phyloP scores from a whole-genome alignment of 129 eudicot genomes.

The Calendula officinalis region DNA sequence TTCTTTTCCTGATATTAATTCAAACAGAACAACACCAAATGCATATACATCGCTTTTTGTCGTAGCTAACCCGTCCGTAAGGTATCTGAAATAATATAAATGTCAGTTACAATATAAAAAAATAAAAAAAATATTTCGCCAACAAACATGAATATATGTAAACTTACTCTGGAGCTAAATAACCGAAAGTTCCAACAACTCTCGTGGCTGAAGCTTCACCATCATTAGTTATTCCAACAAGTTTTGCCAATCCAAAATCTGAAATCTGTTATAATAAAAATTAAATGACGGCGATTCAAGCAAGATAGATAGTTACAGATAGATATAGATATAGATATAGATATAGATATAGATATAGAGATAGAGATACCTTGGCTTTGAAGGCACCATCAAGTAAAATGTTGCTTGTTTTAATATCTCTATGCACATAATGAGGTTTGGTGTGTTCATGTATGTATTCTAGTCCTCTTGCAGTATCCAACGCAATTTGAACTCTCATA shows the following conservation, averaged over 20 bases:
- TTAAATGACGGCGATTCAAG: background rate
- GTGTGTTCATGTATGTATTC: conserved; percentile 99
- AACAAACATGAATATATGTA: background rate
- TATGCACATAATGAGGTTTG: conserved; percentile 92
- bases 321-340: background rate
- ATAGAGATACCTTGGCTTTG: conserved; percentile 71
- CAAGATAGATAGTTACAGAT: conserved; percentile 1
- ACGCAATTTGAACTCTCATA: conserved; percentile 89
- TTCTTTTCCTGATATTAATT: conserved; percentile 83
- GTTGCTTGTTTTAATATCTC: conserved; percentile 93
- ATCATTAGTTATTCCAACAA: conserved; percentile 68
- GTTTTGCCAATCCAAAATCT: conserved; percentile 94
- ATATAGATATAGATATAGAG: conserved; percentile 1
- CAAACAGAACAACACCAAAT: conserved; percentile 90
- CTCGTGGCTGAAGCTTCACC: conserved; percentile 81
- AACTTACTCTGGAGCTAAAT: conserved; percentile 97
- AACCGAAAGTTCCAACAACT: conserved; percentile 96
- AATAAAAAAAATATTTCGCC: background rate
- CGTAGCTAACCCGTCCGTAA: conserved; percentile 82
- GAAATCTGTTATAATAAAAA: conserved; percentile 56
- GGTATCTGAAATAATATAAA: conserved; percentile 48
- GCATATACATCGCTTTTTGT: conserved; percentile 90
- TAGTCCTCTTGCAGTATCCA: conserved; percentile 92
- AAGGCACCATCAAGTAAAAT: conserved; percentile 82
- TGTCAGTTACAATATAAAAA: conserved; percentile 2